phyloP scores from a whole-genome alignment of 1,284 basidiomycete genomes.

The Ustilago loliicola region DNA sequence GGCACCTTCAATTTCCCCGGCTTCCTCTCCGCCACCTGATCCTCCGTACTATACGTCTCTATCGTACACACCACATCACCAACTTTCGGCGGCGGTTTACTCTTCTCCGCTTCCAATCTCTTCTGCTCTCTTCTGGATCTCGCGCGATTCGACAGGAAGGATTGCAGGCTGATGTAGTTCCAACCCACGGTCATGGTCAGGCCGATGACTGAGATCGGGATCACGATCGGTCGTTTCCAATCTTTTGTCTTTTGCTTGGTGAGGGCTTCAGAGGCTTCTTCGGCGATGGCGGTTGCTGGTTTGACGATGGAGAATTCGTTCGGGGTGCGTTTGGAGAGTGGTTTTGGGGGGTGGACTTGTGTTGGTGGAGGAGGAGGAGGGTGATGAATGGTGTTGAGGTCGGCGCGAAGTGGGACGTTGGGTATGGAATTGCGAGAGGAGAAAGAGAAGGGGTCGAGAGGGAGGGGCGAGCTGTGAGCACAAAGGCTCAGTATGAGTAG shows the following conservation, averaged over 20 bases:
- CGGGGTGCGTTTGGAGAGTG: slow-evolving; percentile 3
- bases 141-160: slow-evolving; percentile 23
- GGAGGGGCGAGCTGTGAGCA: slow-evolving; percentile 18
- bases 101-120: slow-evolving; percentile 19
- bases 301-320: not conserved
- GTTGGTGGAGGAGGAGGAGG: not conserved
- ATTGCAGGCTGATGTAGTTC: slow-evolving; percentile 32
- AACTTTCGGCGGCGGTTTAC: slow-evolving; percentile 20
- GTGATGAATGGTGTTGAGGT: not conserved
- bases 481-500: slow-evolving; percentile 21
- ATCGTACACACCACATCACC: slow-evolving; percentile 39
- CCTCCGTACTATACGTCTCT: slow-evolving; percentile 24
- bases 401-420: not conserved
- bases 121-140: slow-evolving; percentile 8
- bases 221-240: slow-evolving; percentile 36
- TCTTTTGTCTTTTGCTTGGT: slow-evolving; percentile 6
- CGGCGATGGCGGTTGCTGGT: not conserved
- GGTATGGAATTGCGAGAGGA: not conserved
- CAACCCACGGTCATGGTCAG: slow-evolving; percentile 26
- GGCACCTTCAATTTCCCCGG: slow-evolving; percentile 17
- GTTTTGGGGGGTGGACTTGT: no score
- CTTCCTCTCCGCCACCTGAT: slow-evolving; percentile 34
- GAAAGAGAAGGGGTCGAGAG: not conserved
- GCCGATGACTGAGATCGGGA: slow-evolving; percentile 17
- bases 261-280: not conserved